Evolutionary conservation across 192 early-diverging fungal species (phyloP), one percentile per base, ranked within the genome.

Genomic region (Jimgerdemannia lactiflua): DNA sequence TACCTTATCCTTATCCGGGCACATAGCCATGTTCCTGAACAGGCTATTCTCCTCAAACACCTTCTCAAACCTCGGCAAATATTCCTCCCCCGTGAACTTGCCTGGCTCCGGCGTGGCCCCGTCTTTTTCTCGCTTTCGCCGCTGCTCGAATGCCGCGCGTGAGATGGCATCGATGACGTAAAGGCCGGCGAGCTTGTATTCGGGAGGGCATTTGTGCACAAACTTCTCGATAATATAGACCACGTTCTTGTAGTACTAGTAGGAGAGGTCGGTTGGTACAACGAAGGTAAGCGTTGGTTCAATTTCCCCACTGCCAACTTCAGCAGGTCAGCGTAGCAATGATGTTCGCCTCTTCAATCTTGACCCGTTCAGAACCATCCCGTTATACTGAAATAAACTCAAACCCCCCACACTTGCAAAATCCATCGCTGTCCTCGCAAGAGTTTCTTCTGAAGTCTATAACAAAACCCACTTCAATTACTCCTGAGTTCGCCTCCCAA

Each of bases 101-200:
- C 41, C 67, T 69, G 63, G 72, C 29, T 74, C 75, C 3, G 70
- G 59, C 4, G 42, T 64, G 4, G 64, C 65, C 4, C 78, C 80
- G 19, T 76, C 77, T 43, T 79, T 80, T 63, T 80, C 76, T 17
- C 79, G 17, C 71, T 71, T 71, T 19, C 67, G 67, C 40, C 83
- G 76, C 70, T 79, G 77, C 11, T 80, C 82, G 67, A 81, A 78
- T 17, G 83, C 84, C 0, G 80, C 74, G 67, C 83, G 77, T 43
- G 85, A 86, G 68, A 90, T 88, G 10, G 89, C 85, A 74, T 90
- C 89, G 72, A 90, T 81, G 7, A 90, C 89, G 75, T 90, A 90
- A 71, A 90, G 76, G 73, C 87, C 89, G 43, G 87, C 87, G 40
- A 90, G 64, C 64, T 88, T 86, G 78, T 88, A 90, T 75, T 88